A percentile compares a stretch with the other conserved stretches of the same genome.
These are phyloP conservation scores for Fusarium fujikuroi DNA, from an alignment of 2,329 filamentous ascomycete species.

Conservation along the genomic window DNA sequence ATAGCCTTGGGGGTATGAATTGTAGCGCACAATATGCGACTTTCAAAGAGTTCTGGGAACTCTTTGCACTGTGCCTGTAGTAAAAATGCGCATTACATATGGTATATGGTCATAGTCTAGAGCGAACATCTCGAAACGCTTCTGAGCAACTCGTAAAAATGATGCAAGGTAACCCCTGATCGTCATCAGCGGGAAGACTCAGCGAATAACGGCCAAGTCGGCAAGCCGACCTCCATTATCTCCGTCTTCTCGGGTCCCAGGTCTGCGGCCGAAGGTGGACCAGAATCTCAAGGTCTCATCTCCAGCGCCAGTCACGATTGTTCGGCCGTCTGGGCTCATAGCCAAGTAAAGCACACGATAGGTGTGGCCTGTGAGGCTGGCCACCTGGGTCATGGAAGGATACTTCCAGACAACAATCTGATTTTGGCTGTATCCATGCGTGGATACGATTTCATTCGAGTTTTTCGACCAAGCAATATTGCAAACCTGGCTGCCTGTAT, in stretches of 20 bases:
- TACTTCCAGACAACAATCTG: slow-evolving; percentile 99
- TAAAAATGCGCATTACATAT: slow-evolving; percentile 5
- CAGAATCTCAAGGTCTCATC: slow-evolving; percentile 97
- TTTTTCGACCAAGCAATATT: slow-evolving; percentile 98
- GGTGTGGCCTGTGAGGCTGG: slow-evolving; percentile 93
- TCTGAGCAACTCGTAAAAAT: not conserved
- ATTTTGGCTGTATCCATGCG: slow-evolving; percentile 97
- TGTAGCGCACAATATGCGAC: slow-evolving; percentile 37
- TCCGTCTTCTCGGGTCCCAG: slow-evolving; percentile 76
- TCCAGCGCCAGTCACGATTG: slow-evolving; percentile 93
- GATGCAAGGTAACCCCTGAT: not conserved
- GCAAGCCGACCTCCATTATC: slow-evolving; percentile 71
- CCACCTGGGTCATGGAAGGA: slow-evolving; percentile 96
- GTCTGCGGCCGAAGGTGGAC: slow-evolving; percentile 91
- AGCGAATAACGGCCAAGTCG: slow-evolving; percentile 87
- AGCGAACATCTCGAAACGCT: not conserved
- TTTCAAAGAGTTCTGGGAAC: slow-evolving; percentile 26
- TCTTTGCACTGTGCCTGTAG: slow-evolving; percentile 1
- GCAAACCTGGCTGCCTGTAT: slow-evolving; percentile 98
- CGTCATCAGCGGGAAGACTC: not conserved
- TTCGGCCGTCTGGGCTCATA: slow-evolving; percentile 95
- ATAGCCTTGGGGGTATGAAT: slow-evolving; percentile 38
- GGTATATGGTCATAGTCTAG: not conserved
- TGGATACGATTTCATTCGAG: slow-evolving; percentile 96
- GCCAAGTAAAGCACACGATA: slow-evolving; percentile 95